Conservation (phyloP, 495 filamentous ascomycete species). For the Tuber borchii region DNA sequence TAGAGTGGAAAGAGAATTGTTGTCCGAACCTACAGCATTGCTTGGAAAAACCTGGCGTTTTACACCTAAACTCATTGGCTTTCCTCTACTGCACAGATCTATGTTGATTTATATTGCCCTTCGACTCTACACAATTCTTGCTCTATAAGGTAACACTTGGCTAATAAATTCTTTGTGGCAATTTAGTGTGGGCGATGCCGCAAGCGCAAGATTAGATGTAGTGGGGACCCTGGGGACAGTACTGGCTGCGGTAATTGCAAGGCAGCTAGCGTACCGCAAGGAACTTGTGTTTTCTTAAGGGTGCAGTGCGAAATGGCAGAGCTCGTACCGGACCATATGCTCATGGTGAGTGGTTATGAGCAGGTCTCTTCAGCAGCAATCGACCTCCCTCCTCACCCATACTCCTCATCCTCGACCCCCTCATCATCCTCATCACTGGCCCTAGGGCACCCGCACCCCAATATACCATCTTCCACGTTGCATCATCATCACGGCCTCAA, state of each 20-base stretch:
- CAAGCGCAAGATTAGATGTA: conserved; percentile 93
- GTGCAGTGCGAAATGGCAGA: conserved; percentile 40
- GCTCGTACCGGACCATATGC: conserved; percentile 36
- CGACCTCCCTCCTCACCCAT: conserved; percentile 32
- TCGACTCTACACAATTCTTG: neutral
- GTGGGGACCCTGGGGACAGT: conserved; percentile 71
- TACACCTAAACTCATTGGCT: neutral
- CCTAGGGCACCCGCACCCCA: conserved; percentile 23
- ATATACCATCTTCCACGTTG: neutral
- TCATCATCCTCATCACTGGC: conserved; percentile 15
- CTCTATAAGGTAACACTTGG: neutral
- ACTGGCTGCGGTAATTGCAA: conserved; percentile 78
- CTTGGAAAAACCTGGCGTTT: neutral
- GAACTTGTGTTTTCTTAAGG: conserved; percentile 38
- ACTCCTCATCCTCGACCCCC: conserved; percentile 22
- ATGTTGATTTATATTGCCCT: neutral
- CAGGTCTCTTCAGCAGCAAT: conserved; percentile 37
- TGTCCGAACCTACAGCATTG: neutral
- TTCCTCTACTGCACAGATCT: neutral
- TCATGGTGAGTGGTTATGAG: conserved; percentile 34
- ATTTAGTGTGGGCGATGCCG: conserved; percentile 80
- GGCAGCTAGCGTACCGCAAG: conserved; percentile 51
- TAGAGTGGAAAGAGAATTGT: neutral
- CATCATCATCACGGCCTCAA: conserved; percentile 22
- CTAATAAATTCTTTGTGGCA: neutral